Conservation (phyloP, 2,329 filamentous ascomycete species). For the Aspergillus puulaauensis region DNA sequence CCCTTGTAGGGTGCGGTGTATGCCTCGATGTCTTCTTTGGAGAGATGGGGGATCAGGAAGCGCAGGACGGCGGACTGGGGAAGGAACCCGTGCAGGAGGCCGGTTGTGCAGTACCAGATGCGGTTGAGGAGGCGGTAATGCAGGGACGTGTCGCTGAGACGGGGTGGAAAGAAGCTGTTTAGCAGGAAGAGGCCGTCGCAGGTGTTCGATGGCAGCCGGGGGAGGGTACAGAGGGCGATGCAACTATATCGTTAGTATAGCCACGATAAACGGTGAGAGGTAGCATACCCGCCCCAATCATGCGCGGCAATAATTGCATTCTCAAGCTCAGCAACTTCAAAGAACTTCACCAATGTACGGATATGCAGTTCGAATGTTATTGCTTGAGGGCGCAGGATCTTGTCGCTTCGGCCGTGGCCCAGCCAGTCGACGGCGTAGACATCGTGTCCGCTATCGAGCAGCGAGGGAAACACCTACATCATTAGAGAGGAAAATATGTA, state of each 20-base stretch:
- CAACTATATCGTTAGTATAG: not conserved
- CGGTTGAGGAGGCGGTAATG: constrained; percentile 4
- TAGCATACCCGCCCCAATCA: constrained; percentile 2
- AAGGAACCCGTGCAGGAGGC: not conserved
- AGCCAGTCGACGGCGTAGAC: constrained; percentile 4
- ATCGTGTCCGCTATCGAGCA: not conserved
- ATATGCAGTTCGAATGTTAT: not conserved
- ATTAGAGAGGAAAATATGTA: too few relatives aligned
- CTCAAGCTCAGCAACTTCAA: not conserved
- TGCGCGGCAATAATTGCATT: not conserved
- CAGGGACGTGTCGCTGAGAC: not conserved
- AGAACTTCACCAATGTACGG: not conserved
- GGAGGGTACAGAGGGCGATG: not conserved
- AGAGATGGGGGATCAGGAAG: not conserved
- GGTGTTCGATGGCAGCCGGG: not conserved
- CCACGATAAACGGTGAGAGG: not conserved
- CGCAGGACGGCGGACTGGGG: not conserved
- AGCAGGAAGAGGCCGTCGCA: not conserved
- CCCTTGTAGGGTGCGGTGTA: not conserved
- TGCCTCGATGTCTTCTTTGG: not conserved
- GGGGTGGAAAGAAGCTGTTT: constrained; percentile 5
- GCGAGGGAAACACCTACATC: not conserved
- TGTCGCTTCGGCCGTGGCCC: constrained; percentile 1
- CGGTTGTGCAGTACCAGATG: not conserved
- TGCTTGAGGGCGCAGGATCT: not conserved